Percentiles rank a stretch among this genome's conserved stretches.
These are phyloP conservation scores for Tetracladium marchalianum DNA, from an alignment of 495 filamentous ascomycete genomes.

Conservation along the genomic window DNA sequence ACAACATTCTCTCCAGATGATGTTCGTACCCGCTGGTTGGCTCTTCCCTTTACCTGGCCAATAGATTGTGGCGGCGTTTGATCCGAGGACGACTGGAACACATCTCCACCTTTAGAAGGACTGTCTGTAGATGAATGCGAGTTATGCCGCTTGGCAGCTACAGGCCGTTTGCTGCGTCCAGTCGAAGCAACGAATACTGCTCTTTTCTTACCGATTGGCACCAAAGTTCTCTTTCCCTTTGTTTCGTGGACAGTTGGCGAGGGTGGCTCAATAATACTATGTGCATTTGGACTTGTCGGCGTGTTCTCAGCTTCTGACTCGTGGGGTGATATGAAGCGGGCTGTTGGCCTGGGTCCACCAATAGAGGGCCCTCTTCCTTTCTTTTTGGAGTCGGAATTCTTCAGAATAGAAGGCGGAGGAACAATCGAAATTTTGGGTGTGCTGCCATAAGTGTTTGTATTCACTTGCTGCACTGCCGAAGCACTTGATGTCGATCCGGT, in stretches of 20 bases:
- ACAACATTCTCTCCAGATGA: background rate
- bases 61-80: conserved; percentile 5
- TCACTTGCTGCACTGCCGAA: conserved; percentile 6
- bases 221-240: conserved; percentile 9
- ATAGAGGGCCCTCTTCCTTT: conserved; percentile 40
- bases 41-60: background rate
- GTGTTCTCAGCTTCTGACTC: conserved; percentile 28
- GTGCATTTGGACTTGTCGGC: conserved; percentile 12
- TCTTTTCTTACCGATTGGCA: conserved; percentile 9
- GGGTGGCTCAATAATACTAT: conserved; percentile 11
- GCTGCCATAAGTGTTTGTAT: background rate
- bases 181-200: conserved; percentile 5
- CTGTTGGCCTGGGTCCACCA: conserved; percentile 38
- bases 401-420: conserved; percentile 39
- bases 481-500: too few relatives aligned
- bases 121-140: conserved; percentile 17
- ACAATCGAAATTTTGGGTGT: conserved; percentile 21
- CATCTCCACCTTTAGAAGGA: background rate
- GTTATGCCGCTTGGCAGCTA: conserved; percentile 13
- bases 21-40: background rate
- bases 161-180: conserved; percentile 13
- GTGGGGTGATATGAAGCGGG: conserved; percentile 39
- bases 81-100: conserved; percentile 6
- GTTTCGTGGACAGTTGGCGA: conserved; percentile 7
- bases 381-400: conserved; percentile 10